Evolutionary conservation across 2,329 filamentous ascomycete species (phyloP), one percentile per base, ranked within the genome.

Genomic region (Neocatenulostroma microsporum): DNA sequence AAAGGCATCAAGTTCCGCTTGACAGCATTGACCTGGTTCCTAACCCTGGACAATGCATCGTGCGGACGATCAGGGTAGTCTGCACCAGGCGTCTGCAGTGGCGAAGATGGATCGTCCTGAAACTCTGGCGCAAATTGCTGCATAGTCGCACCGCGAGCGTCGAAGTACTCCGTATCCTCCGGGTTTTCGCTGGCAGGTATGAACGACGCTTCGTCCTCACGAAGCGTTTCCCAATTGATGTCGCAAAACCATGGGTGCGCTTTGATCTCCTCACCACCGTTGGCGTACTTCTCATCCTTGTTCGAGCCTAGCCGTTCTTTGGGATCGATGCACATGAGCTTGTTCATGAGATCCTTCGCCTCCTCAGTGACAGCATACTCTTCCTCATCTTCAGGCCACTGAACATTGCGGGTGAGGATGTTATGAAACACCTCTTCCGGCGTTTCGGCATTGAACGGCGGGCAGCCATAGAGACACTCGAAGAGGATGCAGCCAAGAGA

Each of bases 401-500:
- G 83, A 32, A 98, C 94, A 46, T 76, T 82, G 35, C 89, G 82
- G 18, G 82, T 79, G 24, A 98, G 67, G 43, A 98, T 98, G 52
- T 98, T 98, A 51, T 95, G 85, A 55, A 98, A 98, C 1, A 98
- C 91, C 50, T 91, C 74, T 51, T 98, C 91, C 0, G 91, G 86
- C 31, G 88, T 87, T 14, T 73, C 70, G 1, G 86, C 91, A 58
- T 96, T 87, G 61, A 98, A 98, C 1, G 91, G 91, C 1, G 91
- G 91, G 40, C 85, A 82, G 1, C 91, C 91, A 55, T 85, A 96
- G 3, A 98, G 67, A 48, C 94, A 95, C 55, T 98, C 91, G 53
- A 95, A 98, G 62, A 96, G 68, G 50, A 98, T 96, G 60, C 93
- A 98, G 1, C 91, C 91, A n/a, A 98, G 73, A 15, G 91, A 96